phyloP scores from a whole-genome alignment of 1,284 basidiomycete genomes.

The Leccinum huronense region DNA sequence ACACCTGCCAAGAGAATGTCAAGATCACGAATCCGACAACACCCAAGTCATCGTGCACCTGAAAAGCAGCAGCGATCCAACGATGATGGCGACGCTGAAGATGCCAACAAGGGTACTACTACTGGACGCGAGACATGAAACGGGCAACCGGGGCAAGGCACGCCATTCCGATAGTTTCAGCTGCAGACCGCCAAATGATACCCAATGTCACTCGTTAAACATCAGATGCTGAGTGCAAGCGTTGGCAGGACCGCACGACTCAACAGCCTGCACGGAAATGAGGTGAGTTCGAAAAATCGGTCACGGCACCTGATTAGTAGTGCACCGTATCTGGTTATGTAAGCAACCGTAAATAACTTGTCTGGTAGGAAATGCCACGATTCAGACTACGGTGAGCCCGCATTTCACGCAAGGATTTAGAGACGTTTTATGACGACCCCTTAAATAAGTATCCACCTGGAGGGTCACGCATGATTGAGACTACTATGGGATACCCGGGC shows the following conservation, averaged over 20 bases:
- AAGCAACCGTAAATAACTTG: too few species aligned
- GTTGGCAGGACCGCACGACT: too few species aligned
- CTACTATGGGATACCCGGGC: not conserved
- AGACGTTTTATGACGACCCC: not conserved
- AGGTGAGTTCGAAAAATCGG: too few species aligned
- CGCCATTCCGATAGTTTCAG: not conserved
- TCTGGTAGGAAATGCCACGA: too few species aligned
- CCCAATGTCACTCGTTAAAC: too few species aligned
- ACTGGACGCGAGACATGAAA: not conserved
- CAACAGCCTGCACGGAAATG: too few species aligned
- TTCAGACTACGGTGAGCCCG: too few species aligned
- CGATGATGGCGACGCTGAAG: not conserved
- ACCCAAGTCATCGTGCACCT: not conserved
- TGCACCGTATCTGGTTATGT: too few species aligned
- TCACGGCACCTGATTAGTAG: too few species aligned
- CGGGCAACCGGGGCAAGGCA: not conserved
- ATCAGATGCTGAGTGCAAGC: too few species aligned
- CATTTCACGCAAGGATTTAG: not conserved
- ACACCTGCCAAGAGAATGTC: not conserved
- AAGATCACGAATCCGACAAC: not conserved
- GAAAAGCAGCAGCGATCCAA: not conserved
- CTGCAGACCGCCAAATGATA: not conserved
- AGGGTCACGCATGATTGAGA: too few species aligned
- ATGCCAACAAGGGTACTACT: not conserved
- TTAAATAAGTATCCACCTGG: too few species aligned